These are phyloP conservation scores for Mortierella sp. DNA, from an alignment of 371 early-diverging fungal species.

Conservation along the genomic window DNA sequence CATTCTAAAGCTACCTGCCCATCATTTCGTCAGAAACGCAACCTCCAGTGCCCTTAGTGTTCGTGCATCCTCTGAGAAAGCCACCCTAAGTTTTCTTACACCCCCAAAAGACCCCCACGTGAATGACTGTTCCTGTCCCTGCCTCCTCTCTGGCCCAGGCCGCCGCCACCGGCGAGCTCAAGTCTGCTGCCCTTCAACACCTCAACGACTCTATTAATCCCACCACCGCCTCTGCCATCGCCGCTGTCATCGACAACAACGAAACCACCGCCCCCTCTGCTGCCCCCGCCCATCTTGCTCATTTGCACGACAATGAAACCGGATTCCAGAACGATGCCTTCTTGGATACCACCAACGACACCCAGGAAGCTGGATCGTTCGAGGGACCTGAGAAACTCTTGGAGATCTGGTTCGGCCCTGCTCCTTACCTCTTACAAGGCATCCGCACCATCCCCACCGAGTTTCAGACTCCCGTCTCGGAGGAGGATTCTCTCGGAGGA, in stretches of 20 bases:
- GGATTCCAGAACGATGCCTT: conserved; percentile 53
- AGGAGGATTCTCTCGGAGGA: conserved; percentile 52
- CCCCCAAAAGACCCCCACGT: conserved; percentile 58
- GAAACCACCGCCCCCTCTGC: conserved; percentile 1
- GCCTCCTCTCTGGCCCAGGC: conserved; percentile 46
- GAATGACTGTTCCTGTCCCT: conserved; percentile 60
- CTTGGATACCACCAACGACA: conserved; percentile 53
- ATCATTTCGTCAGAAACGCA: conserved; percentile 59
- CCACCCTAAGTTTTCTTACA: conserved; percentile 58
- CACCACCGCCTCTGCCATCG: conserved; percentile 23
- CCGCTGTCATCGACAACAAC: conserved; percentile 16
- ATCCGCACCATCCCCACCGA: conserved; percentile 50
- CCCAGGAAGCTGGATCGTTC: conserved; percentile 64
- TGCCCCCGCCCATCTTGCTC: conserved; percentile 25
- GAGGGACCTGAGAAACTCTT: conserved; percentile 98
- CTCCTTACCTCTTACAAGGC: conserved; percentile 60
- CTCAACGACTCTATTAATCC: conserved; percentile 27
- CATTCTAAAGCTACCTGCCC: conserved; percentile 59
- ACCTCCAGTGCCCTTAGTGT: conserved; percentile 53
- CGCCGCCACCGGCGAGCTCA: conserved; percentile 51
- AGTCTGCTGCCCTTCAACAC: conserved; percentile 45
- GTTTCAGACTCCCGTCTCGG: conserved; percentile 24
- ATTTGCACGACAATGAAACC: conserved; percentile 50
- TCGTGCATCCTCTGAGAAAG: conserved; percentile 59
- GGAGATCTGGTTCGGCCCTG: conserved; percentile 92